Conservation (phyloP, 1,284 basidiomycete genomes). For the Cryptococcus hybrid region DNA sequence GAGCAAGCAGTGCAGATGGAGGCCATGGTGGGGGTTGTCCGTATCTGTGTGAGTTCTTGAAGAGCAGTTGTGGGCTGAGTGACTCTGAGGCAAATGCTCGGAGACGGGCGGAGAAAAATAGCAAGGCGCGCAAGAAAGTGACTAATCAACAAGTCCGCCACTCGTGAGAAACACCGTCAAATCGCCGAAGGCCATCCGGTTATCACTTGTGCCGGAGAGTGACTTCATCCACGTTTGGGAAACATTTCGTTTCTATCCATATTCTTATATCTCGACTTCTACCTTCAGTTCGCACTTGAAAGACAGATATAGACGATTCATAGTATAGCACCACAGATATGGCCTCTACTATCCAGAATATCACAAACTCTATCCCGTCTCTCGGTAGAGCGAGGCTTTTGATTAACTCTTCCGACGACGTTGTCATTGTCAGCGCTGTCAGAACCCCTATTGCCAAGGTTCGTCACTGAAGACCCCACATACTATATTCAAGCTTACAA, state of each 20-base stretch:
- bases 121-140: no score
- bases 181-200: no score
- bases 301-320: not conserved
- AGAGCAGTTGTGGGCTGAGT: no score
- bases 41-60: no score
- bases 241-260: not conserved
- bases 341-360: conserved; percentile 44
- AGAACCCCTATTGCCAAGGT: conserved; percentile 90
- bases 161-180: no score
- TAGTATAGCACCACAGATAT: conserved; percentile 12
- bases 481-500: conserved; percentile 3
- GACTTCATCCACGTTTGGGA: not conserved
- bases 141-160: no score
- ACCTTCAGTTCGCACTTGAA: not conserved
- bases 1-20: not conserved
- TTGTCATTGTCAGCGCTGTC: conserved; percentile 85
- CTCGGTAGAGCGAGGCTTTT: conserved; percentile 57
- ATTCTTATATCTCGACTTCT: not conserved
- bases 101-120: no score
- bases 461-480: conserved; percentile 7
- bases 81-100: no score
- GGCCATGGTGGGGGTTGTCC: not conserved
- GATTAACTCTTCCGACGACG: conserved; percentile 68
- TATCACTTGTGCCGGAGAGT: no score
- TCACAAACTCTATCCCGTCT: conserved; percentile 46